These are phyloP conservation scores for Penicillium canescens DNA, from an alignment of 495 filamentous ascomycete species.

Conservation along the genomic window DNA sequence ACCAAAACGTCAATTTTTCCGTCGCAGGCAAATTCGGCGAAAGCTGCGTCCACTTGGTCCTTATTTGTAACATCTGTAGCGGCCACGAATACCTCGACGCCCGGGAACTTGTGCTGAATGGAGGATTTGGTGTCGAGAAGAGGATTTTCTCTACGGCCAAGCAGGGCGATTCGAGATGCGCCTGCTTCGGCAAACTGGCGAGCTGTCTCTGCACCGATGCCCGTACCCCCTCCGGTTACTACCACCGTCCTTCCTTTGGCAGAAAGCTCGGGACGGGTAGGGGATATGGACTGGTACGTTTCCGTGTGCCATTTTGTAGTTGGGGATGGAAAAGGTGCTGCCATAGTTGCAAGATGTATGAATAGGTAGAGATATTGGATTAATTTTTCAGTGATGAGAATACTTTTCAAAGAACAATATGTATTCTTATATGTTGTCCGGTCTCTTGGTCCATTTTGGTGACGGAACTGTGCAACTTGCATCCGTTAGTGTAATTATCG, in stretches of 20 bases:
- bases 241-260: conserved; percentile 45
- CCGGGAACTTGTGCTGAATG: conserved; percentile 22
- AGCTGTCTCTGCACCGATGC: conserved; percentile 47
- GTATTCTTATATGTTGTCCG: too few species aligned
- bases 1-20: conserved; percentile 30
- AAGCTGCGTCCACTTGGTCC: conserved; percentile 37
- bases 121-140: conserved; percentile 30
- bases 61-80: conserved; percentile 43
- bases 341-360: conserved; percentile 7
- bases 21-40: conserved; percentile 21
- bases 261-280: conserved; percentile 40
- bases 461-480: too few species aligned
- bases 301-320: conserved; percentile 32
- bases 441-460: too few species aligned
- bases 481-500: too few species aligned
- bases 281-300: conserved; percentile 42
- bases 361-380: neutral
- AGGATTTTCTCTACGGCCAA: conserved; percentile 35
- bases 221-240: conserved; percentile 47
- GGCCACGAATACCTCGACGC: conserved; percentile 24
- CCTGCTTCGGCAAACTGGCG: conserved; percentile 42
- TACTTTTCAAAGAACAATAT: too few species aligned
- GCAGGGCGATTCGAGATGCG: conserved; percentile 35
- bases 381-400: too few species aligned
- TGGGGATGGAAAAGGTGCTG: conserved; percentile 28